Base-by-base conservation (phyloP, 2,329 filamentous ascomycete genomes). In the Venturia effusa region DNA sequence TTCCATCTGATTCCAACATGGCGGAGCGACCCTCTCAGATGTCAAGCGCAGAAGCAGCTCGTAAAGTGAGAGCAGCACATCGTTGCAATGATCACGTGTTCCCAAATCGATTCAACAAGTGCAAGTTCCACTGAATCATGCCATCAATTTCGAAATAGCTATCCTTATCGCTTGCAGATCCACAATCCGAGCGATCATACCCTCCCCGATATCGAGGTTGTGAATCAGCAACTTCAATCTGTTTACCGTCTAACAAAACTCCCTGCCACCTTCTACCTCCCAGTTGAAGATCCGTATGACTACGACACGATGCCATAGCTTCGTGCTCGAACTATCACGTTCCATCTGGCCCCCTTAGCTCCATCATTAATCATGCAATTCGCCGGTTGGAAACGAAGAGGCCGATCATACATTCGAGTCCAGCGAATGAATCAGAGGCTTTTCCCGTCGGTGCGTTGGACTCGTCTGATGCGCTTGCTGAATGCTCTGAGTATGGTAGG, bases 371-470 rank as follows among this genome's bases (percentile, higher is more conserved):
- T n/a, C 43, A 19, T 17, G 2, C 43, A 48, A 22, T n/a, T 48
- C 43, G n/a, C 24, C 83, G 4, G 83, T 83, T 24, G 83, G 83
- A 22, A 84, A 84, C 70, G 73, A 64, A 8, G 60, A 10, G 8
- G 17, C 6, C 13, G 48, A 64, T 39, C 30, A 48, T 43, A 5
- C 22, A 5, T 1, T 2, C 27, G n/a, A 59, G 41, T 22, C 64
- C 64, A 17, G 64, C 64, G 4, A 61, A 62, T 34, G 64, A 65
- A 48, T 24, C 61, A 24, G 64, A 60, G 40, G 64, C 64, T 40
- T 65, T 59, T 40, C 34, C 64, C 3, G 64, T 66, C 19, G 64
- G 64, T 39, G 64, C 64, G 10, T 48, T 24, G 22, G 64, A 65
- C 30, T 22, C 10, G 32, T 37, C 3, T 10, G 64, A 66, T 40